Percentiles rank a stretch among this genome's conserved stretches.
phyloP scores from a whole-genome alignment of 805 yeast species.

The Starmerella sp. region DNA sequence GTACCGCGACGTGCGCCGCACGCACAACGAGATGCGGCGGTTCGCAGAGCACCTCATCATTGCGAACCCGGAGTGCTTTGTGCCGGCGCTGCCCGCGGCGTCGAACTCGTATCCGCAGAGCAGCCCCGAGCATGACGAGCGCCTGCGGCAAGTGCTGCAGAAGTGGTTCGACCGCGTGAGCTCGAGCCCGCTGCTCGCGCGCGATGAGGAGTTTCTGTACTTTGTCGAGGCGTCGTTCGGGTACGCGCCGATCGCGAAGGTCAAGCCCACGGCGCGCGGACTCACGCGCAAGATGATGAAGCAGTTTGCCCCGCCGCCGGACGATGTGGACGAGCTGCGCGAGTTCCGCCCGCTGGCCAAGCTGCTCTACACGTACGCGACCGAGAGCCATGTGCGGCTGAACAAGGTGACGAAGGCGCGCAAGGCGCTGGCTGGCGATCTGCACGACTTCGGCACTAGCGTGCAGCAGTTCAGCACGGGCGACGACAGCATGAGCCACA shows the following conservation, averaged over 20 bases:
- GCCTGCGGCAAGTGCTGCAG: constrained; percentile 52
- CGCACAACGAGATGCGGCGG: constrained; percentile 63
- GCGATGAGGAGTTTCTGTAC: constrained; percentile 78
- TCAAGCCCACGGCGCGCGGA: constrained; percentile 68
- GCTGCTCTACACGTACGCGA: constrained; percentile 50
- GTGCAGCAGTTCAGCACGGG: not conserved
- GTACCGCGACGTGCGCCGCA: constrained; percentile 67
- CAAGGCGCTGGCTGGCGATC: constrained; percentile 42
- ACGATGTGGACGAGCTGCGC: constrained; percentile 68
- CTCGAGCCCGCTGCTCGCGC: constrained; percentile 62
- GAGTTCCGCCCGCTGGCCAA: constrained; percentile 81
- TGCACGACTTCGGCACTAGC: constrained; percentile 29
- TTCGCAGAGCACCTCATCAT: constrained; percentile 67
- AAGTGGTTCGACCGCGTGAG: constrained; percentile 74
- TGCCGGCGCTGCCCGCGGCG: constrained; percentile 74
- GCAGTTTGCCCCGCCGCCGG: constrained; percentile 86
- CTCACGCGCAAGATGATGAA: constrained; percentile 78
- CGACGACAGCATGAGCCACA: constrained; percentile 5
- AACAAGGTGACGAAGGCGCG: constrained; percentile 42
- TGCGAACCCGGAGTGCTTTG: constrained; percentile 83
- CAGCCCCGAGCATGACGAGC: constrained; percentile 64
- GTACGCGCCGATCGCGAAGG: constrained; percentile 50
- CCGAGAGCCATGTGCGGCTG: constrained; percentile 42
- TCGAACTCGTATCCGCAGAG: constrained; percentile 71
- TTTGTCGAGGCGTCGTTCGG: constrained; percentile 72